Conservation (phyloP, 1,284 basidiomycete species). For the Sporisorium iseilematis-ciliati region DNA sequence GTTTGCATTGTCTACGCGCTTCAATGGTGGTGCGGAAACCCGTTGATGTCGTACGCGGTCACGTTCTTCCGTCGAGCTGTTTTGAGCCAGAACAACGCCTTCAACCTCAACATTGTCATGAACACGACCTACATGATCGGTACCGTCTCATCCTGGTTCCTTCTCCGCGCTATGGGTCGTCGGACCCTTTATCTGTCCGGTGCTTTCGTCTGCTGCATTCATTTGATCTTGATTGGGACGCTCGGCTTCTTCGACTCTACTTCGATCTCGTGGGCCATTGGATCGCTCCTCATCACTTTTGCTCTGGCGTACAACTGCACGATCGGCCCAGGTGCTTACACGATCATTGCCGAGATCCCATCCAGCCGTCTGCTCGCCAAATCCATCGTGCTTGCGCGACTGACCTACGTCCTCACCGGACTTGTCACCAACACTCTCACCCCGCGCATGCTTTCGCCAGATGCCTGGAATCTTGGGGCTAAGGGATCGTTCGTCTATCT, state of each 20-base stretch:
- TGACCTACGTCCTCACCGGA: slow-evolving; percentile 69
- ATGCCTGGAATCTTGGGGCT: slow-evolving; percentile 71
- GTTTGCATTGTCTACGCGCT: slow-evolving; percentile 64
- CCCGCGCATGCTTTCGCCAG: slow-evolving; percentile 71
- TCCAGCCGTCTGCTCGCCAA: slow-evolving; percentile 73
- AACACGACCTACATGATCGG: slow-evolving; percentile 70
- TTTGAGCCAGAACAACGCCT: slow-evolving; percentile 67
- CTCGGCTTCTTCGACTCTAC: slow-evolving; percentile 53
- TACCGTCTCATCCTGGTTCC: slow-evolving; percentile 70
- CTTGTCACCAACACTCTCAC: slow-evolving; percentile 71
- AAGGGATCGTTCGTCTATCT: slow-evolving; percentile 71
- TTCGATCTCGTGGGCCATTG: slow-evolving; percentile 68
- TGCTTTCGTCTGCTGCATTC: slow-evolving; percentile 68
- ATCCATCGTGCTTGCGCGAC: slow-evolving; percentile 73
- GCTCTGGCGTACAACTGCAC: slow-evolving; percentile 70
- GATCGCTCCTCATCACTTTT: slow-evolving; percentile 71
- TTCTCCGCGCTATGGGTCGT: slow-evolving; percentile 70
- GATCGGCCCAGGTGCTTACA: slow-evolving; percentile 71
- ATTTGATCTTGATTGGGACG: slow-evolving; percentile 73
- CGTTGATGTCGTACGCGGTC: slow-evolving; percentile 64
- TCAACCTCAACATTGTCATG: slow-evolving; percentile 70
- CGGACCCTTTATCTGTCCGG: slow-evolving; percentile 72
- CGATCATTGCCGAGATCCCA: slow-evolving; percentile 72
- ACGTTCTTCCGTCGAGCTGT: slow-evolving; percentile 72
- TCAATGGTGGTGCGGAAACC: slow-evolving; percentile 67